Percentiles rank a stretch among this genome's conserved stretches.
These are phyloP conservation scores for Verticillium nonalfalfae DNA, from an alignment of 2,329 filamentous ascomycete species.

Conservation along the genomic window DNA sequence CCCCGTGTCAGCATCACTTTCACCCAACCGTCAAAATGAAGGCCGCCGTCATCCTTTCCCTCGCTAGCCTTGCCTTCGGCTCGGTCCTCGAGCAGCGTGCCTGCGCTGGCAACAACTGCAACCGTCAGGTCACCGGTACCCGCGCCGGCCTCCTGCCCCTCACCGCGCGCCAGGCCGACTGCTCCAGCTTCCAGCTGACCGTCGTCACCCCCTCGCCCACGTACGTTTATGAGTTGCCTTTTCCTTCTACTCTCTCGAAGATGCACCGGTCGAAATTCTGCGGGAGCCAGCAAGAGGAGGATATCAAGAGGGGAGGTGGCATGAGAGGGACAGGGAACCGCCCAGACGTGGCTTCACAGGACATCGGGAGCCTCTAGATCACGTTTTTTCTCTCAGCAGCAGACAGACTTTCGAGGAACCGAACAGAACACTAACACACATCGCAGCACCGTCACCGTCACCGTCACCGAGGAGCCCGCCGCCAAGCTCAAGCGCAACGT, in stretches of 20 bases:
- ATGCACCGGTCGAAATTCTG: background rate
- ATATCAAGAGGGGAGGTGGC: background rate
- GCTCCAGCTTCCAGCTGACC: conserved; percentile 31
- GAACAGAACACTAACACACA: background rate
- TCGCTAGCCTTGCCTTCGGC: conserved; percentile 28
- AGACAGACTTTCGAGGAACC: background rate
- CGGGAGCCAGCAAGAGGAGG: background rate
- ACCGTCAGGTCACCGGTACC: conserved; percentile 37
- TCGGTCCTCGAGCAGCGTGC: conserved; percentile 25
- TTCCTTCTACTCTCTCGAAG: background rate
- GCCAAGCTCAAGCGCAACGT: conserved; percentile 19
- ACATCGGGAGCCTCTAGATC: too few species aligned
- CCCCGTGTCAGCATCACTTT: background rate
- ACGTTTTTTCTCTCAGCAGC: too few species aligned
- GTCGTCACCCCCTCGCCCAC: conserved; percentile 31
- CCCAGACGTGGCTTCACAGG: too few species aligned
- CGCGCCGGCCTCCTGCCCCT: conserved; percentile 26
- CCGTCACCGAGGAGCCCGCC: conserved; percentile 24
- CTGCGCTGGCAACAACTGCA: conserved; percentile 39
- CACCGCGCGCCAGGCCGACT: conserved; percentile 29
- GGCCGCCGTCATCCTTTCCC: conserved; percentile 28
- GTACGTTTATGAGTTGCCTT: conserved; percentile 20
- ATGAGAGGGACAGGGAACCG: too few species aligned
- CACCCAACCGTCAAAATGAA: conserved; percentile 29
- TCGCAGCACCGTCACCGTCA: conserved; percentile 30